Evolutionary conservation across 2,329 filamentous ascomycete species (phyloP), one percentile per base, ranked within the genome.

Genomic region (Byssochlamys sp.): DNA sequence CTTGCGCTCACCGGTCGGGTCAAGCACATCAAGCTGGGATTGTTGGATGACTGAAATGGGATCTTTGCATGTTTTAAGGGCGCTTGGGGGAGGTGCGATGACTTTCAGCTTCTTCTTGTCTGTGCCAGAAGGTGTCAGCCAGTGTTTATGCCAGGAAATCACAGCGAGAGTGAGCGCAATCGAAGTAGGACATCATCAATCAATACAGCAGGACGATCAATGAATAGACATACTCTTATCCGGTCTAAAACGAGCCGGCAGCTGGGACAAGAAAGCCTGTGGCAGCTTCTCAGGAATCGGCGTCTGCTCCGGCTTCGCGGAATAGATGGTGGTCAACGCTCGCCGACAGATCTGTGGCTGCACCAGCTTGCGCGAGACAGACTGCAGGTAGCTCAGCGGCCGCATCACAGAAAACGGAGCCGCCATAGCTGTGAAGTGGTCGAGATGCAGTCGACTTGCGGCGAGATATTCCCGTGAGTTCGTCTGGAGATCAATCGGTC

Each of bases 1-100:
- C 50, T 86, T 87, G 60, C 92, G 88, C 55, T 88, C 86, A 54
- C 91, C 91, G 1, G 86, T 90, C 3, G 91, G 90, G 75, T 99
- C 94, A 67, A 96, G 88, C 49, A 81, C 73, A 48, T 80, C 71
- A 68, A 95, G 81, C 76, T 95, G 90, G 57, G 83, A 76, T 55
- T 80, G 72, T 64, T 86, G 85, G 66, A 95, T 80, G 58, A 81
- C 73, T 39, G 79, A 78, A 67, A 97, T 76, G 25, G 91, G 87
- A 67, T 91, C 81, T 66, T 75, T 76, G 69, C 73, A 77, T 59
- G 59, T 63, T 55, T 66, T 61, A 54, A 64, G 61, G 59, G 69
- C 62, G n/a, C 72, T 70, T 10, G 69, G 64, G 4, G 73, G 73
- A 55, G 73, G 63, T 58, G 84, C 83, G 74, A 81, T 82, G 57